Percentiles rank a stretch among this genome's conserved stretches.
These are phyloP conservation scores for Rhizopogon roseolus DNA, from an alignment of 768 basidiomycete species.

Conservation along the genomic window DNA sequence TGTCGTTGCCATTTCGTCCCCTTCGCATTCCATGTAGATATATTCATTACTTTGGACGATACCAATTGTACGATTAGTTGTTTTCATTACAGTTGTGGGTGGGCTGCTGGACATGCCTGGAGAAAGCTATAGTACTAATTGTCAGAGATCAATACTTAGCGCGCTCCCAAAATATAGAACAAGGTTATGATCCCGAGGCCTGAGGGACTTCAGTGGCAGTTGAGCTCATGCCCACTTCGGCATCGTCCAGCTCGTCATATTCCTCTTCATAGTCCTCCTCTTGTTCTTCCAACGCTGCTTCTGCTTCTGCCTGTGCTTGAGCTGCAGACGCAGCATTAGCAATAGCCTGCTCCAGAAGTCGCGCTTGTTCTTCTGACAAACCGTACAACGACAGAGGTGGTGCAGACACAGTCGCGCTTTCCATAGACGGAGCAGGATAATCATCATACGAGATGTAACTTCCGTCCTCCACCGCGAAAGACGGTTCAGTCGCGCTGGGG, in stretches of 20 bases:
- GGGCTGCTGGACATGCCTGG: conserved; percentile 7
- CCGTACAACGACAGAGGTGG: conserved; percentile 61
- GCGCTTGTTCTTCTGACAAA: conserved; percentile 68
- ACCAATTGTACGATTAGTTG: conserved; percentile 21
- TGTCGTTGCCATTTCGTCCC: conserved; percentile 1
- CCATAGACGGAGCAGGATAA: conserved; percentile 6
- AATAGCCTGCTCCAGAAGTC: conserved; percentile 66
- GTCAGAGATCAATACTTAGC: conserved; percentile 17
- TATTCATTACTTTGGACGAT: conserved; percentile 17
- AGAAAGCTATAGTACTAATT: conserved; percentile 19
- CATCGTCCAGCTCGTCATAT: conserved; percentile 41
- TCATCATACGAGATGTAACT: conserved; percentile 1
- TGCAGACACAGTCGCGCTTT: conserved; percentile 5
- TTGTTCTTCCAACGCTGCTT: conserved; percentile 71
- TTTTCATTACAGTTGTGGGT: conserved; percentile 6
- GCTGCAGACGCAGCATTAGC: conserved; percentile 71
- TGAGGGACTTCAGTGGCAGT: conserved; percentile 4
- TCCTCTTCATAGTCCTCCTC: conserved; percentile 47
- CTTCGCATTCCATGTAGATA: conserved; percentile 30
- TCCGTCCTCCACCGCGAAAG: conserved; percentile 2
- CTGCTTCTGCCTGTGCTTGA: conserved; percentile 74
- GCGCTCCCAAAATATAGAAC: conserved; percentile 13
- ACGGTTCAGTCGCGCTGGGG: conserved; percentile 8
- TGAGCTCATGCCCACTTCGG: conserved; percentile 29
- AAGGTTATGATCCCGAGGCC: conserved; percentile 10